Evolutionary conservation across 2,329 filamentous ascomycete species (phyloP), one percentile per base, ranked within the genome.

Genomic region (Penicillium sp.): DNA sequence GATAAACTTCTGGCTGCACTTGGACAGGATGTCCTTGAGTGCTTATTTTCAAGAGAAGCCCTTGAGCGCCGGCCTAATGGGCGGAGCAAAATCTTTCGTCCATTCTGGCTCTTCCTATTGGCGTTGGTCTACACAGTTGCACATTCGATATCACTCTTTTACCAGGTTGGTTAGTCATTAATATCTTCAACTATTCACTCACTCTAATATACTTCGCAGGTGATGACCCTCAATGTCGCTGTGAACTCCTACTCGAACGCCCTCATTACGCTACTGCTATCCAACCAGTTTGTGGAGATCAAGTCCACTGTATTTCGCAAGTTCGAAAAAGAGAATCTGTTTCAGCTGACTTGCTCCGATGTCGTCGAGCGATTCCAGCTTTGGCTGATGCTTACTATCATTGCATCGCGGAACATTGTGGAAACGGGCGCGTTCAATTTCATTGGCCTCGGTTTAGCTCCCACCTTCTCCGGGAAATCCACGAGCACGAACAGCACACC

Each of bases 191-290:
- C 14, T 12, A 12, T 14, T 33, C 29, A 14, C 8, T 11, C 12
- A 33, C 11, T 6, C 31, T 35, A 15, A 35, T n/a, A 2, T 31
- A 5, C 31, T 35, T n/a, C n/a, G 15, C 31, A 35, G 69, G 93
- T 97, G 63, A 96, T 99, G 65, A 96, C 94, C 0, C 83, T 99
- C 51, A 99, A 99, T 61, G 95, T 99, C 3, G 94, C 94, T 0
- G 93, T 99, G 65, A 99, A 99, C 74, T 97, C 93, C 0, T 99
- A 99, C 74, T 97, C 92, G 0, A 99, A 99, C 69, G 93, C 94
- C 0, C 80, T 99, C 4, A 81, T 99, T 31, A 97, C 94, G 0
- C 83, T 99, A 1, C 81, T 99, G 2, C 85, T 99, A 70, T 97
- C 92, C 6, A 99, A 97, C 69, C 95, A 99, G 69, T 99, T 99